Conservation (phyloP, 176 grass and related monocot genomes). For the Oryza glaberrima region DNA sequence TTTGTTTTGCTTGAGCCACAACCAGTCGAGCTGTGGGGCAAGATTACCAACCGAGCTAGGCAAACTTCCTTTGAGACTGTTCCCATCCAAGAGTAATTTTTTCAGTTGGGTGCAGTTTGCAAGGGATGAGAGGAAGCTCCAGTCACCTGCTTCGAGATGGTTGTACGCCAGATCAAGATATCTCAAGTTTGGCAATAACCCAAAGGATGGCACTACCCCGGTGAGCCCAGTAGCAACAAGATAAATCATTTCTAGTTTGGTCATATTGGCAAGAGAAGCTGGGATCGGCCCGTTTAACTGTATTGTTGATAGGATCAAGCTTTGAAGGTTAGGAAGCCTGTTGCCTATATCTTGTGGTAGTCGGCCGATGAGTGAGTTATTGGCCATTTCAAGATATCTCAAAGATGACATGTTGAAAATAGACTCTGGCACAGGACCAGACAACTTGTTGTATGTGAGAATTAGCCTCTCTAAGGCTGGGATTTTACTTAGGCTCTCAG, state of each 20-base stretch:
- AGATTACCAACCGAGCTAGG: slow-evolving; percentile 48
- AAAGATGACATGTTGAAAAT: slow-evolving; percentile 57
- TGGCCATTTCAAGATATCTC: slow-evolving; percentile 36
- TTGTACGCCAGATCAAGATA: slow-evolving; percentile 37
- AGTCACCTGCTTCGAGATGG: slow-evolving; percentile 42
- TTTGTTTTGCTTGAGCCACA: slow-evolving; percentile 48
- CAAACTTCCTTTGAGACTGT: slow-evolving; percentile 49
- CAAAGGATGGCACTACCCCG: slow-evolving; percentile 40
- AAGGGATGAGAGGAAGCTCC: slow-evolving; percentile 48
- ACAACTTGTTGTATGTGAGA: slow-evolving; percentile 4
- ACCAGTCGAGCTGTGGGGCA: slow-evolving; percentile 9
- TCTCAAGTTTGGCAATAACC: slow-evolving; percentile 27
- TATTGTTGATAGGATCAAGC: slow-evolving; percentile 28
- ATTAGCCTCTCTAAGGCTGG: slow-evolving; percentile 14
- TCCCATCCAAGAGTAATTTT: slow-evolving; percentile 33
- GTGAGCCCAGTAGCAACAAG: slow-evolving; percentile 33
- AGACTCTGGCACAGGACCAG: slow-evolving; percentile 16
- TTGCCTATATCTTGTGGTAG: slow-evolving; percentile 51
- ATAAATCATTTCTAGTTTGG: slow-evolving; percentile 38
- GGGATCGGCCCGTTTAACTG: slow-evolving; percentile 40
- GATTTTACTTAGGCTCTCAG: slow-evolving; percentile 43
- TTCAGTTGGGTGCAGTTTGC: slow-evolving; percentile 41
- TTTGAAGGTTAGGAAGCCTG: slow-evolving; percentile 44
- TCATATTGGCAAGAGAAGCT: slow-evolving; percentile 45
- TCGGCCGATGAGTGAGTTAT: slow-evolving; percentile 37